These are phyloP conservation scores for Ilex paraguariensis DNA, from an alignment of 305 asterid genomes.

Conservation along the genomic window DNA sequence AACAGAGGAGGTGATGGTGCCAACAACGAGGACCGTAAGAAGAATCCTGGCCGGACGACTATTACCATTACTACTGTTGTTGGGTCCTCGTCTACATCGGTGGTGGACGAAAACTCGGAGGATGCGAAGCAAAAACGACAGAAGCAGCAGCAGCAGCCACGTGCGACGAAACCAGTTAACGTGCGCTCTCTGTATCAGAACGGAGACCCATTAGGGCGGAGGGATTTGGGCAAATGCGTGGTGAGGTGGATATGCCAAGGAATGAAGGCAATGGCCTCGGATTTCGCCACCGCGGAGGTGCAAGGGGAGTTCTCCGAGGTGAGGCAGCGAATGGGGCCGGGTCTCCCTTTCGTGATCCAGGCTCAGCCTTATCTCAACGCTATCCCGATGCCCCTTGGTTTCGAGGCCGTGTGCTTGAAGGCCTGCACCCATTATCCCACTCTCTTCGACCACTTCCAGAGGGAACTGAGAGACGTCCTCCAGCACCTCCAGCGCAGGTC, in stretches of 20 bases:
- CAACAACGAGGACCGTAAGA: not conserved
- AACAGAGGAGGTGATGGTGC: constrained; percentile 16
- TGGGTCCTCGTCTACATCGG: constrained; percentile 2
- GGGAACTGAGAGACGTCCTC: constrained; percentile 85
- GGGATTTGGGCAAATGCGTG: constrained; percentile 78
- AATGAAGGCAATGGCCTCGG: constrained; percentile 87
- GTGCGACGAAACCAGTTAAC: constrained; percentile 12
- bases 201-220: constrained; percentile 84
- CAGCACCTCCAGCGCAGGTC: constrained; percentile 57
- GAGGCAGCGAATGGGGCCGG: constrained; percentile 74
- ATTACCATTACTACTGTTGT: constrained; percentile 6
- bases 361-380: constrained; percentile 93
- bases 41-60: not conserved
- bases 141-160: constrained; percentile 7
- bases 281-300: constrained; percentile 62
- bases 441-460: constrained; percentile 90
- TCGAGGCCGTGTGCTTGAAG: constrained; percentile 81
- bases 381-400: constrained; percentile 84
- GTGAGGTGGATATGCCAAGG: constrained; percentile 80
- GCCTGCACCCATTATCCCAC: constrained; percentile 95
- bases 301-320: constrained; percentile 71
- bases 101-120: constrained; percentile 1
- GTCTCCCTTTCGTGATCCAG: constrained; percentile 78
- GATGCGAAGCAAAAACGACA: constrained; percentile 2
- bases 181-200: constrained; percentile 46